Evolutionary conservation across 441 rosid genomes (phyloP).

Genomic region (Adansonia madagascariensis): DNA sequence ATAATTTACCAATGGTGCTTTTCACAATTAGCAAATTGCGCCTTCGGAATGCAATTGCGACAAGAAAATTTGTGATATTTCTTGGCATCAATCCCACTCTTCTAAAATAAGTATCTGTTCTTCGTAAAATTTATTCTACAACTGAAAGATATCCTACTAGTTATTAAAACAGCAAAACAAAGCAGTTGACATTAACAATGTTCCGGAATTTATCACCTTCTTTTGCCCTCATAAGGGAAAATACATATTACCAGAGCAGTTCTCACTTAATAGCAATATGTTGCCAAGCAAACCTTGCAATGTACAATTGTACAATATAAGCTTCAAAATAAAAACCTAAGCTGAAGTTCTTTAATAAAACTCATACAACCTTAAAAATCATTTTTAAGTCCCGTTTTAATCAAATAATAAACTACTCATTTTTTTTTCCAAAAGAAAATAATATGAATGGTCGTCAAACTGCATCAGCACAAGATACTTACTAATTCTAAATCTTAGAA

Average conservation of each 20-base stretch:
- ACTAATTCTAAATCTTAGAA: slow-evolving; percentile 4
- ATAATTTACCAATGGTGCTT: not conserved
- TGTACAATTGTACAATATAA: slow-evolving; percentile 9
- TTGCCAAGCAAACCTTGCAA: slow-evolving; percentile 22
- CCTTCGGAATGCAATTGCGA: too few species aligned
- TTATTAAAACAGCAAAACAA: slow-evolving; percentile 12
- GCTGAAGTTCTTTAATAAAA: too few species aligned
- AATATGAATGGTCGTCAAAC: not conserved
- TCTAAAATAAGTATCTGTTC: not conserved
- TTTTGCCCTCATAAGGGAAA: slow-evolving; percentile 7
- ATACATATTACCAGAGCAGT: slow-evolving; percentile 21
- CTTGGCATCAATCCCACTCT: not conserved
- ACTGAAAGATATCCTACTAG: not conserved
- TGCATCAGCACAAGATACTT: slow-evolving; percentile 7
- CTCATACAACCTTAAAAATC: not conserved
- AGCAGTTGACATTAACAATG: not conserved
- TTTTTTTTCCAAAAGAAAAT: not conserved
- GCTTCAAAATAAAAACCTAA: too few species aligned
- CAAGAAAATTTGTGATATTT: too few species aligned
- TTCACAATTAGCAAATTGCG: not conserved
- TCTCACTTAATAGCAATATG: slow-evolving; percentile 29
- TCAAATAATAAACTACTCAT: not conserved
- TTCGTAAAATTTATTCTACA: not conserved
- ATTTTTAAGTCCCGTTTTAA: not conserved
- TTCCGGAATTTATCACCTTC: not conserved